Base-by-base conservation (phyloP, 345 rosid species). In the Draba incana region DNA sequence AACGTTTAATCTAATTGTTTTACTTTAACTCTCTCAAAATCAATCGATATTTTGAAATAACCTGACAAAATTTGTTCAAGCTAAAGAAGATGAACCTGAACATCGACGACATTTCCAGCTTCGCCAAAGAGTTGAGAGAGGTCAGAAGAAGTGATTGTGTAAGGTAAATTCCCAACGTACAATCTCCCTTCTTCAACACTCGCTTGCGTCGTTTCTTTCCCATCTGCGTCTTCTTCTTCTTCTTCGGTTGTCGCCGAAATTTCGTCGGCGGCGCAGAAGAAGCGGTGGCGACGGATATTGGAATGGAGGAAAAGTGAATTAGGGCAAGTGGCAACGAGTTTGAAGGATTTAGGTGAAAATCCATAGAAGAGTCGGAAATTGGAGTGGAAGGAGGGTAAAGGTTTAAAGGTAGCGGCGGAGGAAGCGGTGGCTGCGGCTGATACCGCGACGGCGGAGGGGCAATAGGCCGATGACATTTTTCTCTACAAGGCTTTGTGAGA, bases 91-190 rank as follows among this genome's bases (percentile, higher is more conserved):
- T 64, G 55, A 45, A 90, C 97, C 97, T 90, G 89, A 51, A 81
- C 92, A 62, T 80, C 78, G 44, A 81, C 69, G 43, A 94, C 92
- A 0, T 60, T 74, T 45, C 99, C 99, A 67, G 92, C 94, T 79
- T 87, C 91, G 44, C 68, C 77, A 28, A 94, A 90, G 61, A 78
- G 30, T 75, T 85, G 87, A 4, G 84, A 44, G 74, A 90, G 80
- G 64, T 88, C 86, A 3, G 82, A 68, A 58, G 95, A 75, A 70
- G 82, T 87, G 84, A 80, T 83, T 42, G 89, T 68, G 78, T 85
- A 93, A 4, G 96, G 92, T 65, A 90, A 80, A 43, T 88, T 90
- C 33, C 98, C 97, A 2, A 93, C 85, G 70, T 84, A 93, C n/a
- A 90, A 67, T 76, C 87, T 86, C 61, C 86, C 92, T 50, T 77